phyloP scores from a whole-genome alignment of 345 rosid genomes.

The Viola odorata region DNA sequence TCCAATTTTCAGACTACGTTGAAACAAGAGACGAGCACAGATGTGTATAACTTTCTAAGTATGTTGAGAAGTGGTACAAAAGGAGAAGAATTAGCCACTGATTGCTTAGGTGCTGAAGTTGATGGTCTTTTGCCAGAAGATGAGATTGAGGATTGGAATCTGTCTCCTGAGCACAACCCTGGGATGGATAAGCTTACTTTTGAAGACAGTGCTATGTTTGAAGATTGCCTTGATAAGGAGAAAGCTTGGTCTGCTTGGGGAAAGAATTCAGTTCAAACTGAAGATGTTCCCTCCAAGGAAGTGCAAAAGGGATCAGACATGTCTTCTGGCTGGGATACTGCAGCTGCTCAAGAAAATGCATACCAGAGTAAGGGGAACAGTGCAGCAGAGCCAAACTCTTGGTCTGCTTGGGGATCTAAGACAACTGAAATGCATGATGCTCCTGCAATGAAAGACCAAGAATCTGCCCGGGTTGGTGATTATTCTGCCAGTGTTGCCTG shows the following conservation, averaged over 20 bases:
- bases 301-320: constrained; percentile 22
- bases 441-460: background rate
- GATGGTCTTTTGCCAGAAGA: constrained; percentile 48
- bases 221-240: constrained; percentile 26
- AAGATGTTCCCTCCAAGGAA: constrained; percentile 3
- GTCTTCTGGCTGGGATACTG: constrained; percentile 10
- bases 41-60: constrained; percentile 67
- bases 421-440: constrained; percentile 7
- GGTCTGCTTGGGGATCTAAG: constrained; percentile 30
- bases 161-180: constrained; percentile 62
- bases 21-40: constrained; percentile 35
- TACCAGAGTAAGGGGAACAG: constrained; percentile 16
- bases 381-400: constrained; percentile 14
- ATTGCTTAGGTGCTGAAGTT: constrained; percentile 71
- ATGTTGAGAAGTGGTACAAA: constrained; percentile 50
- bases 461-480: constrained; percentile 2
- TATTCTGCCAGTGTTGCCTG: constrained; percentile 21
- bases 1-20: constrained; percentile 43
- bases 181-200: constrained; percentile 50
- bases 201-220: constrained; percentile 54
- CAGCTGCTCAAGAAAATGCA: constrained; percentile 16
- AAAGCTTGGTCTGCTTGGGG: constrained; percentile 41
- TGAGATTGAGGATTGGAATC: constrained; percentile 53
- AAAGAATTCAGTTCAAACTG: constrained; percentile 14
- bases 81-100: constrained; percentile 34